Conservation (phyloP, 139 green algal genomes). For the Tetraselmis striata region DNA sequence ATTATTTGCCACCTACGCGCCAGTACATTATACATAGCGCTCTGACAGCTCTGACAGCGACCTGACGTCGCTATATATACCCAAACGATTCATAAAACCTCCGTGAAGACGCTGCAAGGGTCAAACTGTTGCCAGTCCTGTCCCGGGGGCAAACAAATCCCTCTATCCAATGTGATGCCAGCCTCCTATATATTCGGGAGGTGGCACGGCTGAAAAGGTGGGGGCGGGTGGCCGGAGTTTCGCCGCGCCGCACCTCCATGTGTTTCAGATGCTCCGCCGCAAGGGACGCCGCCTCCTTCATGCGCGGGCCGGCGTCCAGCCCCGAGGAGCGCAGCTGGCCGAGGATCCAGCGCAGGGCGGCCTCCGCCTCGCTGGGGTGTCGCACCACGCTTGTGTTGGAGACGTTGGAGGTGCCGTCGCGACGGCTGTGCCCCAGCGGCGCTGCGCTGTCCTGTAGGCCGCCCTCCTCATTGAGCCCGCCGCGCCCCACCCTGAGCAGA, state of each 20-base stretch:
- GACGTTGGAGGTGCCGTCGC: constrained; percentile 15
- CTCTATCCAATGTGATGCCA: too few species aligned
- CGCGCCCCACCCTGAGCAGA: constrained; percentile 27
- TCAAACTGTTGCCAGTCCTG: too few species aligned
- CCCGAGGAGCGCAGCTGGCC: constrained; percentile 19
- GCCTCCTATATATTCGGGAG: too few species aligned
- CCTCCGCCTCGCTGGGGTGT: constrained; percentile 56
- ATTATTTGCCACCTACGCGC: too few species aligned
- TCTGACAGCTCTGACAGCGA: too few species aligned
- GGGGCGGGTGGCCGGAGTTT: too few species aligned
- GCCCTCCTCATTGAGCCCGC: constrained; percentile 46
- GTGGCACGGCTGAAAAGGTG: too few species aligned
- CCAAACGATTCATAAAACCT: too few species aligned
- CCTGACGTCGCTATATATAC: too few species aligned
- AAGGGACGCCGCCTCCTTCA: constrained; percentile 23
- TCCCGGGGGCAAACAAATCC: too few species aligned
- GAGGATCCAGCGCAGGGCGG: constrained; percentile 41
- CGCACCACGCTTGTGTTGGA: constrained; percentile 41
- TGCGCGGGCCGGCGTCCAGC: constrained; percentile 30
- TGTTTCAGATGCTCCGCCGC: constrained; percentile 4
- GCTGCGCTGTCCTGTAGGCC: not conserved
- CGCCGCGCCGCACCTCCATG: not conserved
- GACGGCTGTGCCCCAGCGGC: not conserved
- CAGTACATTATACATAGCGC: too few species aligned
- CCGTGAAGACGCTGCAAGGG: too few species aligned